phyloP scores from a whole-genome alignment of 371 early-diverging fungal genomes.

The Enteropsectra breve region DNA sequence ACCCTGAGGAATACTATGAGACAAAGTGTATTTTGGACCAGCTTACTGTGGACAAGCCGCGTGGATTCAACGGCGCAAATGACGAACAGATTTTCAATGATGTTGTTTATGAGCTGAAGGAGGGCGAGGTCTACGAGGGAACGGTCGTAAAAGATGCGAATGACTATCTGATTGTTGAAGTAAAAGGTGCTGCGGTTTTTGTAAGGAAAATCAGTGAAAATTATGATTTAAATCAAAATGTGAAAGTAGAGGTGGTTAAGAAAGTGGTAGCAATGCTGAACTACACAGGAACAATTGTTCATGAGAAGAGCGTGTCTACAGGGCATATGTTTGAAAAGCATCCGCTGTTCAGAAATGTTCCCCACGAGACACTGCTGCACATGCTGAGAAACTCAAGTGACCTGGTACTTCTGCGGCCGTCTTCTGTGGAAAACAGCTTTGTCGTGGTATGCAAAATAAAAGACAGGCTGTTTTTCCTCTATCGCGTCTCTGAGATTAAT shows the following conservation, averaged over 20 bases:
- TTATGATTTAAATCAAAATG: conserved; percentile 32
- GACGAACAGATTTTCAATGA: conserved; percentile 43
- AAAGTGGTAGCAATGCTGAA: conserved; percentile 18
- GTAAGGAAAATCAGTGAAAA: conserved; percentile 18
- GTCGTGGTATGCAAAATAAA: conserved; percentile 2
- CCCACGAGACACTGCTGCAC: conserved; percentile 13
- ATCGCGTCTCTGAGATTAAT: conserved; percentile 14
- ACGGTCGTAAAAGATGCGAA: conserved; percentile 25
- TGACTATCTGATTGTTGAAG: conserved; percentile 21
- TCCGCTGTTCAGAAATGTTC: conserved; percentile 22
- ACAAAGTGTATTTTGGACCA: not conserved
- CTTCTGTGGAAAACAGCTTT: not conserved
- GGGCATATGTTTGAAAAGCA: conserved; percentile 28
- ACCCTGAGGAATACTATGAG: not conserved
- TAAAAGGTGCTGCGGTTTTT: conserved; percentile 28
- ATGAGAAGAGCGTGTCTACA: not conserved
- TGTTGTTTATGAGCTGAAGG: conserved; percentile 6
- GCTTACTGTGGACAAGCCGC: not conserved
- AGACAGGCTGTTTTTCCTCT: conserved; percentile 8
- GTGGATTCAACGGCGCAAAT: conserved; percentile 32
- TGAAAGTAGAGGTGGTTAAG: conserved; percentile 31
- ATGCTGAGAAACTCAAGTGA: conserved; percentile 15
- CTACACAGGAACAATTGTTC: conserved; percentile 31
- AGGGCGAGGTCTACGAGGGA: conserved; percentile 25
- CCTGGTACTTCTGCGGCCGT: not conserved